Evolutionary conservation across 164 flowering plant genomes (phyloP).

Genomic region (Liriodendron chinense): DNA sequence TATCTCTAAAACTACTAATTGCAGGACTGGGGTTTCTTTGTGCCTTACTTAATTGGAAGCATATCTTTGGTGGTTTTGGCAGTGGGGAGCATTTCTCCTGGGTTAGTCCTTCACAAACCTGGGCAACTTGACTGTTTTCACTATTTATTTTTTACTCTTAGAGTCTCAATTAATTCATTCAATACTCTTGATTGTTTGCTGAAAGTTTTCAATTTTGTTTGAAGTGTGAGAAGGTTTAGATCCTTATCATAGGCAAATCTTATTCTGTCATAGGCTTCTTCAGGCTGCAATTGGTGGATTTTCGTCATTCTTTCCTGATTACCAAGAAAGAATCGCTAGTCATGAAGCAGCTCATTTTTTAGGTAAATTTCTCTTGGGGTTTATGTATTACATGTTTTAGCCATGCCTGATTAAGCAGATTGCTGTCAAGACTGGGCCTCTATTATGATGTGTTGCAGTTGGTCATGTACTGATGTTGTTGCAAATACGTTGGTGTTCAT

Average conservation of each 20-base stretch:
- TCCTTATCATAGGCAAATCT: background rate
- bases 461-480: background rate
- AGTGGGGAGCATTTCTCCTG: slow-evolving; percentile 86
- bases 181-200: background rate
- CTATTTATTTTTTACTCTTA: background rate
- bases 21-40: slow-evolving; percentile 99
- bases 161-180: no score
- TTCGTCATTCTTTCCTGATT: slow-evolving; percentile 84
- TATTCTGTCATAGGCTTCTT: slow-evolving; percentile 60
- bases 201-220: background rate
- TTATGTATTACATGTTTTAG: background rate
- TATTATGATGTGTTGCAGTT: background rate
- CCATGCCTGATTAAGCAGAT: no score
- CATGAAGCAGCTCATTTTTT: slow-evolving; percentile 98
- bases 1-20: slow-evolving; percentile 3
- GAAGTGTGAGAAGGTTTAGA: no score
- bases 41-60: slow-evolving; percentile 93
- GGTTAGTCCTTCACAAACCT: slow-evolving; percentile 41
- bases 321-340: slow-evolving; percentile 81
- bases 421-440: no score
- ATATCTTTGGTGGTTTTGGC: slow-evolving; percentile 87
- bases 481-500: background rate
- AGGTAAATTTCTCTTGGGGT: slow-evolving; percentile 34
- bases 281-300: slow-evolving; percentile 89
- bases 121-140: background rate